Evolutionary conservation across 208 protist genomes (phyloP).

Genomic region (Wallacemonas sp.): DNA sequence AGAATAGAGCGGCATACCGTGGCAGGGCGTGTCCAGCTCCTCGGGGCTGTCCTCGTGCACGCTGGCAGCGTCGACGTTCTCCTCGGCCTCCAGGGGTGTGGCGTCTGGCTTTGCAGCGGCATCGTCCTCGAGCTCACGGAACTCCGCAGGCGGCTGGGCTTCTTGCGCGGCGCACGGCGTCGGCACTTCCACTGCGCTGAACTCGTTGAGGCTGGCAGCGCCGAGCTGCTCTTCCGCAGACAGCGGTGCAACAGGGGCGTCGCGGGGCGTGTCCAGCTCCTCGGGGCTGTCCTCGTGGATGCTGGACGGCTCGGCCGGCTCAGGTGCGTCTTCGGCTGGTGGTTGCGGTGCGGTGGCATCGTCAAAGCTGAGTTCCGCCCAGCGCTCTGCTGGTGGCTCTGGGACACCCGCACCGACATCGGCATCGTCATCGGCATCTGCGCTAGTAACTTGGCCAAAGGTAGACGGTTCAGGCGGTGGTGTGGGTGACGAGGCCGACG

Average conservation of each 20-base stretch:
- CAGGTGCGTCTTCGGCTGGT: too few species aligned
- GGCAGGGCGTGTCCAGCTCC: conserved; percentile 14
- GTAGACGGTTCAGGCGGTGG: neutral
- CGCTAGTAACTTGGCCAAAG: neutral
- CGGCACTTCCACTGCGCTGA: neutral
- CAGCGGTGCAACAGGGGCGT: neutral
- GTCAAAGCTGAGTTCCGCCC: conserved; percentile 5
- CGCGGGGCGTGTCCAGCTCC: neutral
- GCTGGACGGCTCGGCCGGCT: too few species aligned
- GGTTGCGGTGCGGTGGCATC: neutral
- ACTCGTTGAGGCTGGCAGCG: neutral
- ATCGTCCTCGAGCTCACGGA: too few species aligned
- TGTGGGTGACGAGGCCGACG: neutral
- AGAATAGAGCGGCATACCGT: too few species aligned
- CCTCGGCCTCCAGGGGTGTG: neutral
- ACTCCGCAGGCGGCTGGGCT: neutral
- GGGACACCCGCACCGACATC: too few species aligned
- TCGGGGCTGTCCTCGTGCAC: conserved; percentile 2
- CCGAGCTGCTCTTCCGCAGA: neutral
- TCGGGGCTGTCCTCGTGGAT: neutral
- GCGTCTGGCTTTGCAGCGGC: conserved; percentile 1
- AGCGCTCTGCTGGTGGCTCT: too few species aligned
- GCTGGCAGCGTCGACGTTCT: neutral
- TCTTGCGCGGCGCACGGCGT: neutral
- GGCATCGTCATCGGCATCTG: neutral